phyloP scores from a whole-genome alignment of 2,329 filamentous ascomycete genomes.

The Cercospora citrullina region DNA sequence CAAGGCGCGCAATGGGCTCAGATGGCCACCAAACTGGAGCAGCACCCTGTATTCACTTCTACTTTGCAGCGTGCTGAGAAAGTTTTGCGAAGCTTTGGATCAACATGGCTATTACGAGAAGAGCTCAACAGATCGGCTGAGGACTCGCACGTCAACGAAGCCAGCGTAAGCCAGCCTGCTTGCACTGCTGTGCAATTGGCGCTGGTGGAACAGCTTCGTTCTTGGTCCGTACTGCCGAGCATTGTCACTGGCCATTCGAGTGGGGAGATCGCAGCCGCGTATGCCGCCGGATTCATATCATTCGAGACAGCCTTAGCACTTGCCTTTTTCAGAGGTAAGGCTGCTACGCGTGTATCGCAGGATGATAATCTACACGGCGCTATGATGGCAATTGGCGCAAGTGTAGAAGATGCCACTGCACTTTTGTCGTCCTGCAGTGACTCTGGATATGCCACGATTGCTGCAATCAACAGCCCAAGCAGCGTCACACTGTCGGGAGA shows the following conservation, averaged over 20 bases:
- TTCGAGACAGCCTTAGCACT: constrained; percentile 21
- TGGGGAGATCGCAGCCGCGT: constrained; percentile 40
- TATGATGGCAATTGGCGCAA: constrained; percentile 20
- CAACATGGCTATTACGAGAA: constrained; percentile 6
- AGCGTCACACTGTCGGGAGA: constrained; percentile 50
- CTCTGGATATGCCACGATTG: constrained; percentile 22
- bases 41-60: constrained; percentile 1
- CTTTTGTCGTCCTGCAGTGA: background rate
- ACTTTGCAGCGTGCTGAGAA: background rate
- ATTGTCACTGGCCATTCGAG: constrained; percentile 37
- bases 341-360: background rate
- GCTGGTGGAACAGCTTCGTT: constrained; percentile 45
- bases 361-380: background rate
- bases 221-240: constrained; percentile 6
- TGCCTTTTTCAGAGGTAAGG: constrained; percentile 31
- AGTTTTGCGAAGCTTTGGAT: background rate
- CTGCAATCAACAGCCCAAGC: constrained; percentile 43
- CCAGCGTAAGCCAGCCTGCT: constrained; percentile 52
- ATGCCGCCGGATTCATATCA: constrained; percentile 32
- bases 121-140: constrained; percentile 18
- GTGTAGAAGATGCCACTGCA: background rate
- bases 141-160: constrained; percentile 21
- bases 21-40: constrained; percentile 14
- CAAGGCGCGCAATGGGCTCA: constrained; percentile 22
- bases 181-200: constrained; percentile 58